These are phyloP conservation scores for Dioscorea dumetorum DNA, from an alignment of 106 monocot species.

Conservation along the genomic window DNA sequence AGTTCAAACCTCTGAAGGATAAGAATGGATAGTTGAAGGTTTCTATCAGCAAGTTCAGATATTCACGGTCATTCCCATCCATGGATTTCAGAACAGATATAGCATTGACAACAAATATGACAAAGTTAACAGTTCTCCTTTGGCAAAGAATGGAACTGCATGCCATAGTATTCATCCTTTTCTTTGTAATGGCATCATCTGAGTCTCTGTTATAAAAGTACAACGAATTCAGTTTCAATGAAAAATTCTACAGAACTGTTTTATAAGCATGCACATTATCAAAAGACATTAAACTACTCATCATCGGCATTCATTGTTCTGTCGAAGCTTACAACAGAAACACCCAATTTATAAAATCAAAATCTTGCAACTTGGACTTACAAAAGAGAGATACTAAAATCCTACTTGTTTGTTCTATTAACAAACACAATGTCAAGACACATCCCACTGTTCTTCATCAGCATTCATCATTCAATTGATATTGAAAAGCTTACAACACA, in stretches of 20 bases:
- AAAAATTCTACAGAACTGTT: neutral
- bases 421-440: too few species aligned
- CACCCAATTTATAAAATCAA: too few species aligned
- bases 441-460: too few species aligned
- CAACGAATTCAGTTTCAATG: neutral
- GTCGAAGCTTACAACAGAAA: too few species aligned
- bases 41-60: slow-evolving; percentile 27
- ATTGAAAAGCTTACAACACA: too few species aligned
- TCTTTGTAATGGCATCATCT: slow-evolving; percentile 10
- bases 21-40: slow-evolving; percentile 54
- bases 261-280: too few species aligned
- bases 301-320: too few species aligned
- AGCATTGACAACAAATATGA: slow-evolving; percentile 58
- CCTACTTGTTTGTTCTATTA: too few species aligned
- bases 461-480: too few species aligned
- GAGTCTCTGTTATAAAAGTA: slow-evolving; percentile 21
- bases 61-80: slow-evolving; percentile 15
- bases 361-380: too few species aligned
- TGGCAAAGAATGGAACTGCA: neutral
- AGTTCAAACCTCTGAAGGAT: slow-evolving; percentile 44
- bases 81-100: slow-evolving; percentile 42
- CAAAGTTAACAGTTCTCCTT: slow-evolving; percentile 54
- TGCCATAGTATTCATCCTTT: slow-evolving; percentile 14
- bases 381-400: neutral
- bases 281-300: too few species aligned